These are phyloP conservation scores for Geotrichum klebahnii DNA, from an alignment of 1,139 yeast species.

Conservation along the genomic window DNA sequence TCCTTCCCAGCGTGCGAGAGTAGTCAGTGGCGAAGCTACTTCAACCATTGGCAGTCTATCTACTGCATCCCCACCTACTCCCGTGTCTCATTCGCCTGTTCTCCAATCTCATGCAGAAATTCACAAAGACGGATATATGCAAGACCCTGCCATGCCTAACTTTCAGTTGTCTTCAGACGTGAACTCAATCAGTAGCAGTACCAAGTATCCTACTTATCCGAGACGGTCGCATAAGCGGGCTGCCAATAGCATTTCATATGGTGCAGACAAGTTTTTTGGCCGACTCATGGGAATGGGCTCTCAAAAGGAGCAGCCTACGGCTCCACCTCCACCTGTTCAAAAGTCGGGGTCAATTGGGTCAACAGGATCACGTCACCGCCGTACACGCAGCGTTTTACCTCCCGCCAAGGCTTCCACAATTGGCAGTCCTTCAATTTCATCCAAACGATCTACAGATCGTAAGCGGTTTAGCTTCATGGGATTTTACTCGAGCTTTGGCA, in stretches of 20 bases:
- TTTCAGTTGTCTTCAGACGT: slow-evolving; percentile 9
- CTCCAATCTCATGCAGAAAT: slow-evolving; percentile 14
- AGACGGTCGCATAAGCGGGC: slow-evolving; percentile 14
- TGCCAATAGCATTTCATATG: slow-evolving; percentile 33
- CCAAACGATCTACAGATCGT: slow-evolving; percentile 25
- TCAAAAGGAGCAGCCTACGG: slow-evolving; percentile 8
- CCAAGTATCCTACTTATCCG: slow-evolving; percentile 16
- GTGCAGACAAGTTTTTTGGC: slow-evolving; percentile 32
- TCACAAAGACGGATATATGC: slow-evolving; percentile 10
- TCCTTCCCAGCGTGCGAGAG: too few species aligned
- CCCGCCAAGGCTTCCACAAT: slow-evolving; percentile 13
- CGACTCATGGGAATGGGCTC: slow-evolving; percentile 29
- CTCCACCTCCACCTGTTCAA: slow-evolving; percentile 2
- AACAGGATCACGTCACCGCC: slow-evolving; percentile 12
- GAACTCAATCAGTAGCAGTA: slow-evolving; percentile 4
- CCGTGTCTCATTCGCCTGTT: slow-evolving; percentile 11
- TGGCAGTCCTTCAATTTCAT: slow-evolving; percentile 4
- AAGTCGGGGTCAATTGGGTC: too few species aligned
- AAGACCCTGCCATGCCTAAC: slow-evolving; percentile 11
- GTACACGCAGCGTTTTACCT: slow-evolving; percentile 17
- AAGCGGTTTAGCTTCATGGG: slow-evolving; percentile 32
- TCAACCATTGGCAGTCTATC: too few species aligned
- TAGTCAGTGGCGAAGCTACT: not conserved
- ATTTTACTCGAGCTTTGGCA: slow-evolving; percentile 23
- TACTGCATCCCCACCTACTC: slow-evolving; percentile 14